These are phyloP conservation scores for Endoconidiophora laricicola DNA, from an alignment of 2,329 filamentous ascomycete genomes.

Conservation along the genomic window DNA sequence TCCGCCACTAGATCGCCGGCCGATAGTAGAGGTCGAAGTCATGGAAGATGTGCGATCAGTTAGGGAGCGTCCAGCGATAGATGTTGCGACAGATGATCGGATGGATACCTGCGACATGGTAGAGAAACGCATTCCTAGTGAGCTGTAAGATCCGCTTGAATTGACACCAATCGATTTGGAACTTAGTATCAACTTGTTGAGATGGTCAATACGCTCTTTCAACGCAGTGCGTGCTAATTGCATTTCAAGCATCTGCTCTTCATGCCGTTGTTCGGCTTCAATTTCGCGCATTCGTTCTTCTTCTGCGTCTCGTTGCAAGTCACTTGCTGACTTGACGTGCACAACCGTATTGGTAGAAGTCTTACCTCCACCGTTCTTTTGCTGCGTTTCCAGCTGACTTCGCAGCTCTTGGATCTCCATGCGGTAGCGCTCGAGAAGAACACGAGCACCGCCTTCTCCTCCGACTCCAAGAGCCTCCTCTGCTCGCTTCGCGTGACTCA, in stretches of 20 bases:
- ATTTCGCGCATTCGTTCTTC: slow-evolving; percentile 59
- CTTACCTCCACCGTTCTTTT: slow-evolving; percentile 46
- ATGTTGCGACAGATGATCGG: slow-evolving; percentile 55
- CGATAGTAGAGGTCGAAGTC: slow-evolving; percentile 46
- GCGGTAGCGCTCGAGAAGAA: slow-evolving; percentile 80
- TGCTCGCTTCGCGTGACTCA: slow-evolving; percentile 89
- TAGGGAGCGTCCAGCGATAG: slow-evolving; percentile 31
- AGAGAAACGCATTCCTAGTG: slow-evolving; percentile 43
- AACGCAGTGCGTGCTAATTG: slow-evolving; percentile 87
- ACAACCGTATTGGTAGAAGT: slow-evolving; percentile 19
- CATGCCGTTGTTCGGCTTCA: slow-evolving; percentile 72
- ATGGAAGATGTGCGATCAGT: slow-evolving; percentile 51
- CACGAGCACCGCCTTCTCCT: slow-evolving; percentile 71
- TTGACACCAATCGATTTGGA: slow-evolving; percentile 96
- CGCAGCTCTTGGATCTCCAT: slow-evolving; percentile 79
- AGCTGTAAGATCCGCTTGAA: slow-evolving; percentile 51
- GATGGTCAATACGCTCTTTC: slow-evolving; percentile 92
- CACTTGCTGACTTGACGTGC: slow-evolving; percentile 18
- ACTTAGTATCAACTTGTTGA: slow-evolving; percentile 86
- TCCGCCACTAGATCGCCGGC: slow-evolving; percentile 31
- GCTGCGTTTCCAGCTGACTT: slow-evolving; percentile 67
- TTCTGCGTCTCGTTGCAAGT: slow-evolving; percentile 49
- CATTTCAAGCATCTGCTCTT: slow-evolving; percentile 98
- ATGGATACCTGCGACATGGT: slow-evolving; percentile 45
- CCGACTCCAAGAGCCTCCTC: slow-evolving; percentile 70